These are phyloP conservation scores for Ramularia endophylla DNA, from an alignment of 2,329 filamentous ascomycete genomes.

Conservation along the genomic window DNA sequence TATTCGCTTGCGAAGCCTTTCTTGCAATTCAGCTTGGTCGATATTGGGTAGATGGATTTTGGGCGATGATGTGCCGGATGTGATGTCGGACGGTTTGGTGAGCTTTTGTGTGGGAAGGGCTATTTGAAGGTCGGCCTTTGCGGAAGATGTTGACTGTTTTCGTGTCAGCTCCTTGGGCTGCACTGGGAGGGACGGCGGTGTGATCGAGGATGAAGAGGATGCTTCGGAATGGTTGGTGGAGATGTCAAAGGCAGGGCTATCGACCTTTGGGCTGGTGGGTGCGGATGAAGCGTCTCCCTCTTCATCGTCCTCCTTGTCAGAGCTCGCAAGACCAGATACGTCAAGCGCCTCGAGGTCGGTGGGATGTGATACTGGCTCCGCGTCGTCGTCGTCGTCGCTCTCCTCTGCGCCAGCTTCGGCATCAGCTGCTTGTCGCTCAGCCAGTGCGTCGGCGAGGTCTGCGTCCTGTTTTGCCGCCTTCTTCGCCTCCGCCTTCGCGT, in stretches of 20 bases:
- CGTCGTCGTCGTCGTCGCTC: constrained; percentile 22
- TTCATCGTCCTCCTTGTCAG: constrained; percentile 21
- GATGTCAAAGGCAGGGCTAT: constrained; percentile 37
- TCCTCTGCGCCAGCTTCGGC: constrained; percentile 18
- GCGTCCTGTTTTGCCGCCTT: constrained; percentile 29
- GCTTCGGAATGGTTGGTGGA: constrained; percentile 35
- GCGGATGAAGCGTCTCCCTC: constrained; percentile 30
- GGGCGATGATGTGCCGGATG: constrained; percentile 28
- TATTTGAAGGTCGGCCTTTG: constrained; percentile 12
- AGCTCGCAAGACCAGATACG: constrained; percentile 26
- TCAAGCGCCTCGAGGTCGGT: constrained; percentile 29
- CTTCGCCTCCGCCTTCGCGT: constrained; percentile 35
- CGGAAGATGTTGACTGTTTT: constrained; percentile 12
- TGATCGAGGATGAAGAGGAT: constrained; percentile 44
- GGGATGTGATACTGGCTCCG: constrained; percentile 15
- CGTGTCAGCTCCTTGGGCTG: constrained; percentile 8
- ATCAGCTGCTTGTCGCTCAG: constrained; percentile 26
- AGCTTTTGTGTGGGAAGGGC: constrained; percentile 22
- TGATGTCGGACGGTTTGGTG: constrained; percentile 8
- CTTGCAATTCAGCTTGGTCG: constrained; percentile 68
- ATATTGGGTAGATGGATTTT: constrained; percentile 46
- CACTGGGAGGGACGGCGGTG: constrained; percentile 29
- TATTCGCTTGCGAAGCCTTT: constrained; percentile 74
- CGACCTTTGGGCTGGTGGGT: constrained; percentile 31
- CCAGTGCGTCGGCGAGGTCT: constrained; percentile 18